Evolutionary conservation across 108 stramenopile species (phyloP), one percentile per base, ranked within the genome.

Genomic region (Schizochytrium sp.): DNA sequence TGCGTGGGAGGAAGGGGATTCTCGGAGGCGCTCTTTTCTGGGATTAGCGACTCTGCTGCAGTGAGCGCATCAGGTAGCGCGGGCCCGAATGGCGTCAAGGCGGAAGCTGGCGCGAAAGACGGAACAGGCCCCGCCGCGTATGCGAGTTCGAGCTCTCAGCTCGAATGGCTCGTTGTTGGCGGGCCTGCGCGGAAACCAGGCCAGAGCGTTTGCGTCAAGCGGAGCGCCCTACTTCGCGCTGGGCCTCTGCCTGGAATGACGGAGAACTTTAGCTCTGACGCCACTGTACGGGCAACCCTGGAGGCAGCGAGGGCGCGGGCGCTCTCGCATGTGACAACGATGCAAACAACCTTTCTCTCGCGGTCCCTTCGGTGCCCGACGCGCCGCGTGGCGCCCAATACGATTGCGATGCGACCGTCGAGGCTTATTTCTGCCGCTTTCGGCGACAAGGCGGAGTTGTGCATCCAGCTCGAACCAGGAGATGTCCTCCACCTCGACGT

Each of bases 191-290:
- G 48, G 43, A 53, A 28, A 16, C 21, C 63, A 12, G 63, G 63
- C 10, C 63, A 69, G 41, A n/a, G n/a, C 48, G 5, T 83, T 12
- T 53, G 23, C 48, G 23, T 83, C 48, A 83, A 83, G n/a, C 76
- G n/a, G 1, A 6, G 43, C 6, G 48, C 19, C 23, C 45, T 83
- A 6, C 51, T 47, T 23, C 45, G 45, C 28, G 76, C 48, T 12
- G 51, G 51, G 19, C 76, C 76, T 12, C n/a, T 83, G 25, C 45
- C 45, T 12, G 51, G 51, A 16, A 23, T 83, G 18, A 53, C 76
- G 48, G 76, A 83, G 23, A 83, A 83, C 23, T 83, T 83, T 83
- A 25, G 48, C 76, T 83, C 76, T 6, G 76, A 83, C 51, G 76
- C 76, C 10, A 83, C 76, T 0, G 63, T 69, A 10, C 63, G 63